phyloP scores from a whole-genome alignment of 305 asterid genomes.

The Solanum aculeatissimum region DNA sequence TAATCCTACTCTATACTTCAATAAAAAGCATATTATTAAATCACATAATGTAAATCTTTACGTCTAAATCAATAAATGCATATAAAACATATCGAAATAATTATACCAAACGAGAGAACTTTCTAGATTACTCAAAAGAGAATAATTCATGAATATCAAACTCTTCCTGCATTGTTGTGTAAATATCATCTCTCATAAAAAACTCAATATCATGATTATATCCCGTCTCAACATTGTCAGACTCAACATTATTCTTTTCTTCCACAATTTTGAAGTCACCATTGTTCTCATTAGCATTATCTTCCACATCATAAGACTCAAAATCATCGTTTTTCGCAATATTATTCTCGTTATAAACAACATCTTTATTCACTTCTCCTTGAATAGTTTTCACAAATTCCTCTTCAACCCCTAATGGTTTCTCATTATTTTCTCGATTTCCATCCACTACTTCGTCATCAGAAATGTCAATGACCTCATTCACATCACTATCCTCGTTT shows the following conservation, averaged over 20 bases:
- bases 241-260: slow-evolving; percentile 7
- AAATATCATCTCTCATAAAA: slow-evolving; percentile 24
- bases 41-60: neutral
- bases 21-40: neutral
- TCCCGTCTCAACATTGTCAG: neutral
- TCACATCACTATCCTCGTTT: neutral
- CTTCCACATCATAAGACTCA: neutral
- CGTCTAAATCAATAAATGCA: neutral
- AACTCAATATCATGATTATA: slow-evolving; percentile 1
- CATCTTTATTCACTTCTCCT: neutral
- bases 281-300: neutral
- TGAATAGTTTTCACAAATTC: neutral
- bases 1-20: neutral
- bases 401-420: neutral
- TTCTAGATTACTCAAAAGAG: neutral
- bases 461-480: slow-evolving; percentile 4
- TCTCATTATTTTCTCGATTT: neutral
- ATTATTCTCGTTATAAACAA: neutral
- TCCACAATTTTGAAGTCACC: neutral
- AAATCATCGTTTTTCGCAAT: neutral
- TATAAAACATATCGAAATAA: neutral
- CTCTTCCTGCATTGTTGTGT: slow-evolving; percentile 3
- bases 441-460: slow-evolving; percentile 10
- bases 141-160: neutral
- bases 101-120: neutral